These are phyloP conservation scores for Xylaria flabelliformis DNA, from an alignment of 495 filamentous ascomycete species.

Conservation along the genomic window DNA sequence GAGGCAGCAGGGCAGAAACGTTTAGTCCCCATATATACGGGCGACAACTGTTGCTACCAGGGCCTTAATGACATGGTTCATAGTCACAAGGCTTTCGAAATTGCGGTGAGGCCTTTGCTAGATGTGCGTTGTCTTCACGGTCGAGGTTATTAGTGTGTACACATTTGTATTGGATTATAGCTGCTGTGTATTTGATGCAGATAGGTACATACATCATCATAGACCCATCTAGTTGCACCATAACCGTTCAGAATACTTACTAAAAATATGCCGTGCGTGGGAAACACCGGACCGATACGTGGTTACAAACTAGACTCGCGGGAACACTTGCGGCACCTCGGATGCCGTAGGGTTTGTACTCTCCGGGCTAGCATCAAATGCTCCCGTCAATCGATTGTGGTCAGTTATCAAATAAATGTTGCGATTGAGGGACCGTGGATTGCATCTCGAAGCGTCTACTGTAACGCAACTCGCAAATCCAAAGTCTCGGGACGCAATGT, in stretches of 20 bases:
- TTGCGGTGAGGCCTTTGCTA: slow-evolving; percentile 9
- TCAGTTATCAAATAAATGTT: neutral
- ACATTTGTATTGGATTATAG: neutral
- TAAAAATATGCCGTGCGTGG: neutral
- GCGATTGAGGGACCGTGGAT: neutral
- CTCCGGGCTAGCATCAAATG: slow-evolving; percentile 3
- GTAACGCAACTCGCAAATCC: slow-evolving; percentile 3
- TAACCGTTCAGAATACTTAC: neutral
- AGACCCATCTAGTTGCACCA: neutral
- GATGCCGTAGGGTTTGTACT: slow-evolving; percentile 21
- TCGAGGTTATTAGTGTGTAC: neutral
- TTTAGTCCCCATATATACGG: slow-evolving; percentile 14
- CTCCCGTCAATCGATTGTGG: neutral
- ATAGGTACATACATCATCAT: neutral
- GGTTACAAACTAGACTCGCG: slow-evolving; percentile 7
- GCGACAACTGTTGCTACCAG: neutral
- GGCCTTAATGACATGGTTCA: slow-evolving; percentile 3
- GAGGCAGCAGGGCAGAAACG: slow-evolving; percentile 3
- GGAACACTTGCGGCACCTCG: slow-evolving; percentile 21
- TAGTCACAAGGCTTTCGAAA: neutral
- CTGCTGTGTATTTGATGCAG: neutral
- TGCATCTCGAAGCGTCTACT: neutral
- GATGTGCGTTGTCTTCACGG: neutral
- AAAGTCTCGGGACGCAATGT: slow-evolving; percentile 23
- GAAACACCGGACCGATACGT: slow-evolving; percentile 7